Conservation (phyloP, 2,329 filamentous ascomycete species). For the Diplocarpon mali region DNA sequence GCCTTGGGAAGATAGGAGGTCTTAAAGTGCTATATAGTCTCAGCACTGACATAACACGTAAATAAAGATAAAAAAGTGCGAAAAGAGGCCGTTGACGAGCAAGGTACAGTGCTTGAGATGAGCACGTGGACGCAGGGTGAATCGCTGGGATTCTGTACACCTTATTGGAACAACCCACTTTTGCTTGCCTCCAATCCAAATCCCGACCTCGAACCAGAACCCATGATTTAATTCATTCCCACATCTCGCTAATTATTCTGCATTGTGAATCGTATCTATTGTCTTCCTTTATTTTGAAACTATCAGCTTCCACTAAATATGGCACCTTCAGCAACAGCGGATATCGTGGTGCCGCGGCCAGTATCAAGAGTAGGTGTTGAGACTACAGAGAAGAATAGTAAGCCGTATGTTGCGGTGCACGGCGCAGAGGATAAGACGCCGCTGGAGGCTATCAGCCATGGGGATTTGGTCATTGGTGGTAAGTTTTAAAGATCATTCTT, state of each 20-base stretch:
- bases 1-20: too few relatives aligned
- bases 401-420: slow-evolving; percentile 17
- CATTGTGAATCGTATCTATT: not conserved
- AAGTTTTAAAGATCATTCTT: slow-evolving; percentile 2
- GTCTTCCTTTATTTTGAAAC: not conserved
- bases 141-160: slow-evolving; percentile 52
- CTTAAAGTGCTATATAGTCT: too few relatives aligned
- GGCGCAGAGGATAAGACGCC: slow-evolving; percentile 24
- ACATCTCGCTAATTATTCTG: too few relatives aligned
- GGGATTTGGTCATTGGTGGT: slow-evolving; percentile 21
- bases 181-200: not conserved
- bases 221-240: too few relatives aligned
- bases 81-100: slow-evolving; percentile 55
- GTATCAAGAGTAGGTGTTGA: slow-evolving; percentile 10
- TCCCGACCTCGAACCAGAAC: too few relatives aligned
- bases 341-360: slow-evolving; percentile 2
- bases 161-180: not conserved
- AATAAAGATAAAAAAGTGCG: slow-evolving; percentile 59
- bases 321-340: slow-evolving; percentile 17
- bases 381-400: slow-evolving; percentile 9
- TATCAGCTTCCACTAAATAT: slow-evolving; percentile 1
- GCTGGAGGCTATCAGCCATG: slow-evolving; percentile 27
- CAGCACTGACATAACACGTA: too few relatives aligned
- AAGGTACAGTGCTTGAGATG: slow-evolving; percentile 70
- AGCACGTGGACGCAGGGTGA: slow-evolving; percentile 72